Evolutionary conservation across 2,329 filamentous ascomycete species (phyloP), one percentile per base, ranked within the genome.

Genomic region (Annulohypoxylon truncatum): DNA sequence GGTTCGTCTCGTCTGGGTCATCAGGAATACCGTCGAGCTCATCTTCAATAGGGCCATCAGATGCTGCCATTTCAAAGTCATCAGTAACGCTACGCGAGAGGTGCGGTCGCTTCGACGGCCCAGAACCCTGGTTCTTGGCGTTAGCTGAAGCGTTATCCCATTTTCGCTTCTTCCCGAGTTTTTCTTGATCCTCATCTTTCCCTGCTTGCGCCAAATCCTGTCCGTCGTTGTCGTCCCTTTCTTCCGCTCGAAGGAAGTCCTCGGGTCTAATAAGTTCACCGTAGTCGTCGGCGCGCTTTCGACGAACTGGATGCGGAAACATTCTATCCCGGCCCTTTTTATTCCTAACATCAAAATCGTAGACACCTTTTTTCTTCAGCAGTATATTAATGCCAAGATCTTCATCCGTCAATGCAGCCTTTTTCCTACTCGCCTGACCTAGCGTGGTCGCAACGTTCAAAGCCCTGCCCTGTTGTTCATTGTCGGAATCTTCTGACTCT

Each of bases 211-310:
- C 83, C 61, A 87, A 81, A 51, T 90, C 89, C 54, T 90, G 87
- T 10, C 87, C 88, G 40, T 92, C 90, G 15, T 88, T 84, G 24
- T 89, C 86, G 62, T 97, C 93, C 61, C 93, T 90, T 79, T 98
- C 96, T 76, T 99, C 96, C 0, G 94, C 95, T 62, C 94, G 88
- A 1, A 97, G 85, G 76, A 95, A 99, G 69, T 99, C 96, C 77
- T 98, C 96, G 0, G 95, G 92, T 57, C 94, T 89, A 72, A 99
- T 97, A 13, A 96, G 82, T 70, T 99, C 96, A 63, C 96, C 96
- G 79, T 96, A 99, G 69, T 97, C 95, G 75, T 98, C 96, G 28
- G 86, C 88, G 53, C 93, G 89, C 76, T 89, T 92, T 73, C 92
- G 86, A 54, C 93, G 89, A 22, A 94, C 88, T 0, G 94, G 88